Conservation (phyloP, 1,139 yeast species). For the Tardiomyces digboiensis region DNA sequence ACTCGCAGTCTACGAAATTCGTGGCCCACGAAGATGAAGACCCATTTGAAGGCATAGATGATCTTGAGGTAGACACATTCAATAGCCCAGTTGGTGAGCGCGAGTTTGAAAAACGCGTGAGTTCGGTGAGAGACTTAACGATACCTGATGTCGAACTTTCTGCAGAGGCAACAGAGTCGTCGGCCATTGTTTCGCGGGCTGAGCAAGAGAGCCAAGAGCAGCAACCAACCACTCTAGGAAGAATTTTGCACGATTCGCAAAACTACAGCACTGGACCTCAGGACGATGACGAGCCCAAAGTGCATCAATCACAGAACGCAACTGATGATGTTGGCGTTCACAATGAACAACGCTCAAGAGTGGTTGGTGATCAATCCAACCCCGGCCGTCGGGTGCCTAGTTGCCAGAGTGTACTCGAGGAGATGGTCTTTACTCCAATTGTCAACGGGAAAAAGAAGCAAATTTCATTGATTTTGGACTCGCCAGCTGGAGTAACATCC, state of each 20-base stretch:
- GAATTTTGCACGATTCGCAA: too few relatives aligned
- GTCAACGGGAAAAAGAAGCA: background rate
- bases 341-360: too few relatives aligned
- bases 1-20: slow-evolving; percentile 1
- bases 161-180: too few relatives aligned
- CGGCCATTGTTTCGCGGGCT: too few relatives aligned
- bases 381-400: background rate
- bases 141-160: background rate
- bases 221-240: too few relatives aligned
- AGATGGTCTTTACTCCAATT: background rate
- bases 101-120: background rate
- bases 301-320: too few relatives aligned
- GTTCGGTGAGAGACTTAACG: background rate
- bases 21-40: slow-evolving; percentile 9
- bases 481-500: background rate
- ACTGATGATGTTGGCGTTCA: too few relatives aligned
- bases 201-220: too few relatives aligned
- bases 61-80: slow-evolving; percentile 10
- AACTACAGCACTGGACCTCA: too few relatives aligned
- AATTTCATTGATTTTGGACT: background rate
- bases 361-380: too few relatives aligned
- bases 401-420: background rate
- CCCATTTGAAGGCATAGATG: slow-evolving; percentile 22
- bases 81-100: background rate
- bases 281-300: too few relatives aligned